Base-by-base conservation (phyloP, 192 early-diverging fungal species). In the Podila epigama region DNA sequence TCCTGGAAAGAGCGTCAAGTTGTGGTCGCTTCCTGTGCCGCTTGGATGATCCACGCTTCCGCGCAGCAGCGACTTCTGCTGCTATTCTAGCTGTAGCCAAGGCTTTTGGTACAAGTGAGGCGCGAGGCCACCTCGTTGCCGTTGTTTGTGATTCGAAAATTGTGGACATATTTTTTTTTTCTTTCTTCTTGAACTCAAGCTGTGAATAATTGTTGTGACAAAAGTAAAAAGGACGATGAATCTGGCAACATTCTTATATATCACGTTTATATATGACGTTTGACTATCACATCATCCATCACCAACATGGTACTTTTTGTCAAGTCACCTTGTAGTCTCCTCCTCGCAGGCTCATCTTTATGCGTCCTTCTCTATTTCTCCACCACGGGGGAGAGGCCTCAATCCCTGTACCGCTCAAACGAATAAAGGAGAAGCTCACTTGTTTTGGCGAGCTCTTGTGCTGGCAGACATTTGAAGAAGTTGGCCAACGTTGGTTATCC, bases 351-450 rank as follows among this genome's bases (percentile, higher is more conserved):
- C 25, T 22, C n/a, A 18, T 48, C 25, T 48, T 48, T 44, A 44
- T n/a, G 25, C 11, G 44, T 10, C 25, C 44, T 22, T 18, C 8
- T 48, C 44, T 2, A 48, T 48, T 18, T 22, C 25, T 44, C 25
- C n/a, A 18, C n/a, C 44, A 48, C 44, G 44, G 44, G 44, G n/a
- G n/a, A n/a, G n/a, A n/a, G n/a, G 44, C 20, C n/a, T 48, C 44
- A 2, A 15, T 18, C 25, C n/a, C 44, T 22, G 25, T 25, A 18
- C 25, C 42, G n/a, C 44, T 48, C 44, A 48, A 48, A 48, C n/a
- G n/a, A 22, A 48, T 48, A 48, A 48, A 48, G 44, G 44, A 48
- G 20, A 48, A 48, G 42, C n/a, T n/a, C n/a, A n/a, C n/a, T n/a
- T n/a, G n/a, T n/a, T n/a, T n/a, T n/a, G n/a, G n/a, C n/a, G n/a